phyloP scores from a whole-genome alignment of 129 eudicot genomes.

The Logfia minima region DNA sequence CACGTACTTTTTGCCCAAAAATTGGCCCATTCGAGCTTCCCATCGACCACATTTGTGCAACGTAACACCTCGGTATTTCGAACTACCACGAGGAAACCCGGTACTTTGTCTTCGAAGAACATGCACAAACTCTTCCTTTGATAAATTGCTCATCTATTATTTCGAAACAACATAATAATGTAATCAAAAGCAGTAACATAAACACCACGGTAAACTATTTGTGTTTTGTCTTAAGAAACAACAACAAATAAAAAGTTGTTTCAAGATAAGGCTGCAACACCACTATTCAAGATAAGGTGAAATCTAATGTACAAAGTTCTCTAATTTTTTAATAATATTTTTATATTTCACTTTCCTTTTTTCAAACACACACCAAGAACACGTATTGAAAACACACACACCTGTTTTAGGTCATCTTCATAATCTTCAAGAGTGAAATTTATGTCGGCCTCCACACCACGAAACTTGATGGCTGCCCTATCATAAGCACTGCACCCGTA shows the following conservation, averaged over 20 bases:
- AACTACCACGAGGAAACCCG: slow-evolving; percentile 90
- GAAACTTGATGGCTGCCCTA: slow-evolving; percentile 78
- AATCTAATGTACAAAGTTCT: slow-evolving; percentile 27
- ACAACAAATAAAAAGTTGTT: slow-evolving; percentile 22
- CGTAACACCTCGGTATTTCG: slow-evolving; percentile 86
- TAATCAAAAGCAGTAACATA: slow-evolving; percentile 7
- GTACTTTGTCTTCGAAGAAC: slow-evolving; percentile 91
- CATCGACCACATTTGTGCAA: slow-evolving; percentile 94
- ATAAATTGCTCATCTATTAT: slow-evolving; percentile 66
- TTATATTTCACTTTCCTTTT: background rate
- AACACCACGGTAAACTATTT: slow-evolving; percentile 9
- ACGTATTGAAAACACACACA: slow-evolving; percentile 30
- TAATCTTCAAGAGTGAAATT: slow-evolving; percentile 64
- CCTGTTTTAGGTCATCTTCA: slow-evolving; percentile 81
- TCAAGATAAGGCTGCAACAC: slow-evolving; percentile 49
- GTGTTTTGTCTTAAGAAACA: slow-evolving; percentile 29
- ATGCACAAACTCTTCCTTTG: slow-evolving; percentile 98
- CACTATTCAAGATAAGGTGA: slow-evolving; percentile 54
- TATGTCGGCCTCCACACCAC: slow-evolving; percentile 83
- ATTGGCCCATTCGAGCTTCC: slow-evolving; percentile 99
- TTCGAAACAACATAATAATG: slow-evolving; percentile 12
- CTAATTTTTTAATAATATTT: background rate
- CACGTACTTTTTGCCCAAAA: slow-evolving; percentile 88
- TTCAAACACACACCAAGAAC: background rate
- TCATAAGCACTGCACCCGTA: slow-evolving; percentile 66